These are phyloP conservation scores for Colletotrichum salicis DNA, from an alignment of 2,329 filamentous ascomycete species.

Conservation along the genomic window DNA sequence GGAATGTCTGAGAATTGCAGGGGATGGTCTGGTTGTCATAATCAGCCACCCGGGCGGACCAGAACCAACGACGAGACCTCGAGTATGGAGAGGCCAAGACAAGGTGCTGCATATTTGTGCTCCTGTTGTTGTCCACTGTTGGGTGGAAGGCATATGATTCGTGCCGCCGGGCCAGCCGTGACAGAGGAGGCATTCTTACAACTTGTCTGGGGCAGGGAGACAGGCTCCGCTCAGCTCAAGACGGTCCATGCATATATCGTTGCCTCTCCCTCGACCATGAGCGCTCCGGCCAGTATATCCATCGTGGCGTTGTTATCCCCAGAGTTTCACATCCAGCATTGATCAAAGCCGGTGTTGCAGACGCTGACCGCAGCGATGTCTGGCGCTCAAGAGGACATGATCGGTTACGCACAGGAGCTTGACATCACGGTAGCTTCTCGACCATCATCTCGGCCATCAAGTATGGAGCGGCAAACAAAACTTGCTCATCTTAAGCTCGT, in stretches of 20 bases:
- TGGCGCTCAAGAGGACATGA: constrained; percentile 27
- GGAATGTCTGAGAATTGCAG: constrained; percentile 36
- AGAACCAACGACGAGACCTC: constrained; percentile 21
- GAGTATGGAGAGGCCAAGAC: constrained; percentile 30
- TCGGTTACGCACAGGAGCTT: constrained; percentile 23
- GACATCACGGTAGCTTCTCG: constrained; percentile 19
- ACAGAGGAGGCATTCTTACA: constrained; percentile 26
- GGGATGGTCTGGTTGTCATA: constrained; percentile 28
- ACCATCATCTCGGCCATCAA: constrained; percentile 31
- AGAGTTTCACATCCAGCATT: not conserved
- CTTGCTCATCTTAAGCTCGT: constrained; percentile 52
- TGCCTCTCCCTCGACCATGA: constrained; percentile 20
- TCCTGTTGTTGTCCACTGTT: constrained; percentile 34
- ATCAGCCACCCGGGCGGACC: constrained; percentile 32
- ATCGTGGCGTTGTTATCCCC: constrained; percentile 5
- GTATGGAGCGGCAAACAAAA: constrained; percentile 50
- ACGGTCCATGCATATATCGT: constrained; percentile 35
- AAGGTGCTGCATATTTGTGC: constrained; percentile 36
- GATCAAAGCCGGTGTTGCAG: constrained; percentile 23
- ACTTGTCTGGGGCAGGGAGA: constrained; percentile 35
- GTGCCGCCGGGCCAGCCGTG: constrained; percentile 17
- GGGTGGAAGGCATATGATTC: constrained; percentile 27
- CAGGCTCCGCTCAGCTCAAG: not conserved
- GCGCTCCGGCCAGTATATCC: constrained; percentile 7
- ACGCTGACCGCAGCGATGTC: constrained; percentile 31